Evolutionary conservation across 257 asterid genomes (phyloP).

Genomic region (Thymus quinquecostatus): DNA sequence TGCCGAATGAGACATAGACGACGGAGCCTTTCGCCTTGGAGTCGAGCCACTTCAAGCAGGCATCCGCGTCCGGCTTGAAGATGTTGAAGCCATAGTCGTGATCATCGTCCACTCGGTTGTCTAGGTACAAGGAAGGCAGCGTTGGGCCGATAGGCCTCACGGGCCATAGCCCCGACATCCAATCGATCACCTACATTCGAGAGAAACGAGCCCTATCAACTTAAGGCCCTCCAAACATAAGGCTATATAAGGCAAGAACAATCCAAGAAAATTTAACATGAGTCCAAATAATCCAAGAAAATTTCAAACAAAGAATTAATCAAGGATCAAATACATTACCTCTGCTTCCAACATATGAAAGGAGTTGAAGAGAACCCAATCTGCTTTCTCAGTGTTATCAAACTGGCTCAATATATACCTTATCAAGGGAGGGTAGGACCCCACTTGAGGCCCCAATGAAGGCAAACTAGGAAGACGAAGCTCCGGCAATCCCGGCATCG

Average conservation of each 20-base stretch:
- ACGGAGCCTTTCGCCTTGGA: constrained; percentile 46
- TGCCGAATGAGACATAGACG: constrained; percentile 56
- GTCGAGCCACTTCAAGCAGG: constrained; percentile 58
- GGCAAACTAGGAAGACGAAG: constrained; percentile 50
- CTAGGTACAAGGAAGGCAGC: constrained; percentile 58
- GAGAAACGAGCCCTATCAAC: not conserved
- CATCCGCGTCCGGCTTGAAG: constrained; percentile 36
- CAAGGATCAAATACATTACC: constrained; percentile 32
- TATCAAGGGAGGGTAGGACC: constrained; percentile 48
- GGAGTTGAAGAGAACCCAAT: constrained; percentile 72
- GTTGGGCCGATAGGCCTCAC: constrained; percentile 54
- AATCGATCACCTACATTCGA: constrained; percentile 44
- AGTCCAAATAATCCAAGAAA: not conserved
- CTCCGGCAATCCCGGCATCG: constrained; percentile 44
- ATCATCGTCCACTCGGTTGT: constrained; percentile 49
- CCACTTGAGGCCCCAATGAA: constrained; percentile 54
- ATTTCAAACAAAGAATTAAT: not conserved
- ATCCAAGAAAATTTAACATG: not conserved
- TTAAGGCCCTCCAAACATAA: not conserved
- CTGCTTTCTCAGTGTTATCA: constrained; percentile 48
- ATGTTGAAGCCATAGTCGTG: constrained; percentile 49
- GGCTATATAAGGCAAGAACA: not conserved
- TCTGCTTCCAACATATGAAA: constrained; percentile 57
- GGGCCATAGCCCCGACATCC: constrained; percentile 64
- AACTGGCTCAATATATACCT: constrained; percentile 49